phyloP scores from a whole-genome alignment of 2,329 filamentous ascomycete species.

The Venturia pyrina region DNA sequence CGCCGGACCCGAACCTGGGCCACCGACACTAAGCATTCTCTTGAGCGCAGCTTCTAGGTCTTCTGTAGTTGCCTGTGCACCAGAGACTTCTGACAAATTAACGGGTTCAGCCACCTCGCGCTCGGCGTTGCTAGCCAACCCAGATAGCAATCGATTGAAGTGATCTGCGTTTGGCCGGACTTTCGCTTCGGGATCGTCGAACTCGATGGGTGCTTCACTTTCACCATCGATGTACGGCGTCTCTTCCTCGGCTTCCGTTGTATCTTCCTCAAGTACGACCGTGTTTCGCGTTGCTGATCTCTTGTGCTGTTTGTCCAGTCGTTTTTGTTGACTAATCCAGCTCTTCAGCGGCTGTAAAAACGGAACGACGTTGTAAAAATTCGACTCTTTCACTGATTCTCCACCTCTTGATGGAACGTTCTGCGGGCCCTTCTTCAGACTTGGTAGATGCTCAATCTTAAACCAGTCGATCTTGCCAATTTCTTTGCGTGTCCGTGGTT shows the following conservation, averaged over 20 bases:
- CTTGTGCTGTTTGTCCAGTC: conserved; percentile 47
- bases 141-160: conserved; percentile 10
- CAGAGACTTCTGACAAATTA: conserved; percentile 6
- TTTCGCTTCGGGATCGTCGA: background rate
- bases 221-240: background rate
- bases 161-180: background rate
- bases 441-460: conserved; percentile 76
- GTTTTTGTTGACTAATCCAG: conserved; percentile 82
- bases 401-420: conserved; percentile 47
- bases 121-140: background rate
- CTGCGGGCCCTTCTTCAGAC: conserved; percentile 53
- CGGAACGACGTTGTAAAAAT: conserved; percentile 96
- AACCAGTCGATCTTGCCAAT: conserved; percentile 92
- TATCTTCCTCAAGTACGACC: conserved; percentile 18
- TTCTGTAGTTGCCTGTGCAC: conserved; percentile 15
- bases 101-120: background rate
- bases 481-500: conserved; percentile 87
- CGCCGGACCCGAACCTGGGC: conserved; percentile 28
- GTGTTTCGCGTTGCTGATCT: conserved; percentile 12
- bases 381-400: conserved; percentile 58
- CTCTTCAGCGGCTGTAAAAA: conserved; percentile 79
- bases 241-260: conserved; percentile 10
- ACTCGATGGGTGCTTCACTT: background rate
- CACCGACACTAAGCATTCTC: conserved; percentile 35
- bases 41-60: conserved; percentile 45